phyloP scores from a whole-genome alignment of 1,284 basidiomycete species.

The Malassezia brasiliensis region DNA sequence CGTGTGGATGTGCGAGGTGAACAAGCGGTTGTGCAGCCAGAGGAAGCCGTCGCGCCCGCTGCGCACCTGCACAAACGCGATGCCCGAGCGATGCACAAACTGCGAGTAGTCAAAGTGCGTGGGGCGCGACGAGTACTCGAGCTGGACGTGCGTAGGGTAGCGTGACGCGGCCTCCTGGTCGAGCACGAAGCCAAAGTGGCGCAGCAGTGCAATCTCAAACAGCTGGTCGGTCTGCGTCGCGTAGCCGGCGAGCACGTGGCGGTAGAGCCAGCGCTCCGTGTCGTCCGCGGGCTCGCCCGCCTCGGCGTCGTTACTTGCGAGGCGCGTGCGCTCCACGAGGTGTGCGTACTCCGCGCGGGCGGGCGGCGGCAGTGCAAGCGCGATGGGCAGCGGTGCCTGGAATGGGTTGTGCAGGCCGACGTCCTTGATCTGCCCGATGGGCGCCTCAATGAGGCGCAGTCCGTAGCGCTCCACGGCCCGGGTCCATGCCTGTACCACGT shows the following conservation, averaged over 20 bases:
- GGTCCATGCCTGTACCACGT: constrained; percentile 73
- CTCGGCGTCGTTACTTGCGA: constrained; percentile 17
- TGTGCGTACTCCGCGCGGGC: constrained; percentile 21
- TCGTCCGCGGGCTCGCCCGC: constrained; percentile 18
- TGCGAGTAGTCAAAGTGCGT: constrained; percentile 41
- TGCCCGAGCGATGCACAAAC: constrained; percentile 42
- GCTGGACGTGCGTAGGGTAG: constrained; percentile 32
- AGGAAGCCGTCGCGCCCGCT: constrained; percentile 40
- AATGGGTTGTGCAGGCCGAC: constrained; percentile 43
- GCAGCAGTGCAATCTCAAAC: constrained; percentile 41
- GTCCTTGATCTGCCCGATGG: constrained; percentile 47
- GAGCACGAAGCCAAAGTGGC: constrained; percentile 41
- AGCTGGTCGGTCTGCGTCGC: constrained; percentile 28
- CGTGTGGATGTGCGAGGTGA: constrained; percentile 25
- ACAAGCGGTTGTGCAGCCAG: constrained; percentile 45
- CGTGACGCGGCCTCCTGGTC: constrained; percentile 40
- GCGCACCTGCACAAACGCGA: constrained; percentile 45
- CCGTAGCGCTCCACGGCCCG: constrained; percentile 80
- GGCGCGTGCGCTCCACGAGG: constrained; percentile 22
- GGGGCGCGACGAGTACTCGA: constrained; percentile 41
- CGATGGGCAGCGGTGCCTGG: constrained; percentile 40
- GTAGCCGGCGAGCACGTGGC: constrained; percentile 5
- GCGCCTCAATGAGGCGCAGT: constrained; percentile 72
- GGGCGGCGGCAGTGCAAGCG: constrained; percentile 38
- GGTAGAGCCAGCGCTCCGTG: constrained; percentile 13